These are phyloP conservation scores for Dentipellis fragilis DNA, from an alignment of 768 basidiomycete species.

Conservation along the genomic window DNA sequence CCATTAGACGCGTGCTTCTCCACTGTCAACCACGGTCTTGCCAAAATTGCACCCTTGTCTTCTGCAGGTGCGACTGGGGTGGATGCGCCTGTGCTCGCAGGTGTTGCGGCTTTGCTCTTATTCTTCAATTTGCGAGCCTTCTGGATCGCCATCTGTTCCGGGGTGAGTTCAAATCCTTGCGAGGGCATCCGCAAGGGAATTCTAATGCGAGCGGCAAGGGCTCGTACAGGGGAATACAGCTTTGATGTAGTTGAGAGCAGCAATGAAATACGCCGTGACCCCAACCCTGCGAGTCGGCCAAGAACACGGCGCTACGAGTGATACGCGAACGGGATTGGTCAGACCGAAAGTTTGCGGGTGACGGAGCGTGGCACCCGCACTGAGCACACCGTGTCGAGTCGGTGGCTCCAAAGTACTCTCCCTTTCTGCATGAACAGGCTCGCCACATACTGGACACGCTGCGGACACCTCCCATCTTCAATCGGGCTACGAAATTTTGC, in stretches of 20 bases:
- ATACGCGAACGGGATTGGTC: too few relatives aligned
- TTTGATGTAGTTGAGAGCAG: too few relatives aligned
- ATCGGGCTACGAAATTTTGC: background rate
- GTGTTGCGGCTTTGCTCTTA: constrained; percentile 28
- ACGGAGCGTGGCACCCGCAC: too few relatives aligned
- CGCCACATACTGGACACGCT: background rate
- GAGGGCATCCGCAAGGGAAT: background rate
- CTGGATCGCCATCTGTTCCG: constrained; percentile 47
- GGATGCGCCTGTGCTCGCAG: constrained; percentile 10
- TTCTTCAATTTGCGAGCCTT: constrained; percentile 33
- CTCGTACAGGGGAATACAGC: background rate
- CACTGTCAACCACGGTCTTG: constrained; percentile 28
- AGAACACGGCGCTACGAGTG: too few relatives aligned
- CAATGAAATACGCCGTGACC: too few relatives aligned
- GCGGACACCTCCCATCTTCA: background rate
- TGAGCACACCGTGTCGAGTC: too few relatives aligned
- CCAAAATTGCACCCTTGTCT: constrained; percentile 19
- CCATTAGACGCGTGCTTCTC: background rate
- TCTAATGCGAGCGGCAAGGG: background rate
- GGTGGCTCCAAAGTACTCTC: too few relatives aligned
- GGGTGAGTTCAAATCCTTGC: constrained; percentile 27
- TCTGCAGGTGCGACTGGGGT: constrained; percentile 3
- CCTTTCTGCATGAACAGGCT: background rate
- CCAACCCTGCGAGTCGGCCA: too few relatives aligned
- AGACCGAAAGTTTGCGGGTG: too few relatives aligned